Conservation (phyloP, 1,139 yeast genomes). For the Hemisphaericaspora xylanilytica region DNA sequence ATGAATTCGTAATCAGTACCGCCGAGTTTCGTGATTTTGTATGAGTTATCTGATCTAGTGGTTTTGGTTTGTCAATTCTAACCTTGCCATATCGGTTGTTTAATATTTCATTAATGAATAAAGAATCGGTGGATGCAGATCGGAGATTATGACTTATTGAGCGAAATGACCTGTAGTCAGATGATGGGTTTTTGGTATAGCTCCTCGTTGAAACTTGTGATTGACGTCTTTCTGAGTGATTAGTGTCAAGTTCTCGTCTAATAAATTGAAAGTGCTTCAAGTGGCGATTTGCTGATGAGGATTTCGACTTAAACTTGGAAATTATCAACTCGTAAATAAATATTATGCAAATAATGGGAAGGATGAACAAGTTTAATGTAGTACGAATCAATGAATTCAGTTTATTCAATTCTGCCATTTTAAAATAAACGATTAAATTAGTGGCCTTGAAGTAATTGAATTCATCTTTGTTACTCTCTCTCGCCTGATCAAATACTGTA, state of each 20-base stretch:
- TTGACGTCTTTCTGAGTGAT: conserved; percentile 18
- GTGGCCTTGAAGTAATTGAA: conserved; percentile 42
- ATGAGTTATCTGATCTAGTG: not conserved
- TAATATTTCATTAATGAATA: conserved; percentile 32
- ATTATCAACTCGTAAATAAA: conserved; percentile 32
- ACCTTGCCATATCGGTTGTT: conserved; percentile 24
- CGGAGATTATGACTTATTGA: conserved; percentile 29
- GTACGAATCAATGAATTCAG: conserved; percentile 8
- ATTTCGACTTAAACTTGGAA: conserved; percentile 18
- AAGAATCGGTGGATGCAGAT: conserved; percentile 37
- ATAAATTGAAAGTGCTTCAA: conserved; percentile 40
- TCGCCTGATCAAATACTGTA: conserved; percentile 40
- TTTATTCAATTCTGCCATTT: conserved; percentile 19
- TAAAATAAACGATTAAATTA: conserved; percentile 36
- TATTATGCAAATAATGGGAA: conserved; percentile 36
- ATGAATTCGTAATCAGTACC: not conserved
- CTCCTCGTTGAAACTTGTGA: not conserved
- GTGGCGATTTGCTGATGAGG: conserved; percentile 13
- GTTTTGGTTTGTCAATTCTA: conserved; percentile 6
- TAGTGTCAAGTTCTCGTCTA: conserved; percentile 10
- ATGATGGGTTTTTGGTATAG: conserved; percentile 7
- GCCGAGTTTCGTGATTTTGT: not conserved
- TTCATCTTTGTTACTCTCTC: conserved; percentile 40
- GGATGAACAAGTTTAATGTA: conserved; percentile 25
- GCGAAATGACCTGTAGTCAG: conserved; percentile 24